phyloP scores from a whole-genome alignment of 2,329 filamentous ascomycete genomes.

The Nannizziopsis arthrosporioides region DNA sequence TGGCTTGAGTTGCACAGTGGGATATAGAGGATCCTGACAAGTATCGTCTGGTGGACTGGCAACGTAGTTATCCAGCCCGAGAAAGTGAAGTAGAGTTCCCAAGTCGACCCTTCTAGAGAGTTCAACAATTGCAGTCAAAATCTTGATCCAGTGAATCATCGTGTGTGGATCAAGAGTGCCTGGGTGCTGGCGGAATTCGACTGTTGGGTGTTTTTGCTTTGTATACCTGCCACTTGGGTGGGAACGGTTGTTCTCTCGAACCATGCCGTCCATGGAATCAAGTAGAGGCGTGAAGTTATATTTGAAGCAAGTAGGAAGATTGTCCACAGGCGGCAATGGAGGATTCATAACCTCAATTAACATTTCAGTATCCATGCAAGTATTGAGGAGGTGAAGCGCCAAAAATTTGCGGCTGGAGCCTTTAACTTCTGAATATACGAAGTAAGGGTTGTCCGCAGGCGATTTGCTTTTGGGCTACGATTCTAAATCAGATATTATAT shows the following conservation, averaged over 20 bases:
- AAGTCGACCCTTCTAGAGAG: constrained; percentile 10
- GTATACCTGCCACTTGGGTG: neutral
- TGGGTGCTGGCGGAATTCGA: constrained; percentile 14
- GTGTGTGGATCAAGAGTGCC: constrained; percentile 14
- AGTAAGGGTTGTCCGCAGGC: constrained; percentile 11
- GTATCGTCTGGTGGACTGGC: neutral
- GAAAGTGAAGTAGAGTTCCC: constrained; percentile 11
- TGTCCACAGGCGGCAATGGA: neutral
- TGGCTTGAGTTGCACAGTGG: neutral
- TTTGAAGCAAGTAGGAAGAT: constrained; percentile 11
- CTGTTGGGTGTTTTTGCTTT: constrained; percentile 12
- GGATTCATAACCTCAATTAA: constrained; percentile 15
- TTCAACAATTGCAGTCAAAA: constrained; percentile 13
- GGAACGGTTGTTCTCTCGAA: neutral
- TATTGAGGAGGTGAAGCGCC: constrained; percentile 14
- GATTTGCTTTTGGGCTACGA: constrained; percentile 2
- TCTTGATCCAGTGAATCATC: constrained; percentile 15
- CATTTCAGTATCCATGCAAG: constrained; percentile 13
- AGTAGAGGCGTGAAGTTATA: constrained; percentile 15
- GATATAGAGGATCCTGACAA: neutral
- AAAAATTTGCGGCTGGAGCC: neutral
- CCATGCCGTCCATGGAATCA: constrained; percentile 3
- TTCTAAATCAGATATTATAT: neutral
- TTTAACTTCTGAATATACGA: constrained; percentile 10
- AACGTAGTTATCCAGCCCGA: constrained; percentile 6